Evolutionary conservation across 495 filamentous ascomycete genomes (phyloP).

Genomic region (Lasiosphaeria miniovina): DNA sequence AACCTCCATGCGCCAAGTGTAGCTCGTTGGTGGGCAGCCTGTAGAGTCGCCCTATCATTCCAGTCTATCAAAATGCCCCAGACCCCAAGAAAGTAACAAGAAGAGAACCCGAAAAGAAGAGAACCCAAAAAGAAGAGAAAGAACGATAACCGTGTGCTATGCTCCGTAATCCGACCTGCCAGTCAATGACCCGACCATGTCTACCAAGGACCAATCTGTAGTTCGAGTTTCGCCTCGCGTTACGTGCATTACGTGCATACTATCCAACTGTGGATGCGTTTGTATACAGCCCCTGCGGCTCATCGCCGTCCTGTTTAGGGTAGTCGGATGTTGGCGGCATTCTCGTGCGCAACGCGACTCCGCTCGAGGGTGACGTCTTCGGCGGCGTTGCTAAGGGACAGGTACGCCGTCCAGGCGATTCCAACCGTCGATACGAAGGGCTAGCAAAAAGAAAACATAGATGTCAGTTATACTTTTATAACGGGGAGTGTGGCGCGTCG

Average conservation of each 20-base stretch:
- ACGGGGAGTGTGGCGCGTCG: not conserved
- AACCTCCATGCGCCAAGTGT: too few relatives aligned
- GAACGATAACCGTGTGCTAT: too few relatives aligned
- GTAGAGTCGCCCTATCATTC: too few relatives aligned
- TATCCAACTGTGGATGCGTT: not conserved
- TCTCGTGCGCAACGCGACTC: slow-evolving; percentile 17
- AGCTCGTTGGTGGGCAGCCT: too few relatives aligned
- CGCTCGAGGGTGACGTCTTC: slow-evolving; percentile 51
- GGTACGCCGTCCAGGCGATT: slow-evolving; percentile 99
- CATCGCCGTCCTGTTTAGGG: slow-evolving; percentile 7
- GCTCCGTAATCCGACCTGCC: too few relatives aligned
- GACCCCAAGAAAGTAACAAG: too few relatives aligned
- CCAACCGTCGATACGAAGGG: slow-evolving; percentile 95
- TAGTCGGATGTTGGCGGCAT: slow-evolving; percentile 32
- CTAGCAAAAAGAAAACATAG: slow-evolving; percentile 41
- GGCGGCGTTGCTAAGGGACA: slow-evolving; percentile 88
- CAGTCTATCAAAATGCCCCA: too few relatives aligned
- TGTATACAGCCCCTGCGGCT: not conserved
- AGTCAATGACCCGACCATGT: too few relatives aligned
- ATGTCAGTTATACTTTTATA: not conserved
- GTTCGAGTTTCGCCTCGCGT: too few relatives aligned
- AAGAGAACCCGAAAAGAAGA: too few relatives aligned
- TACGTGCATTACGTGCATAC: not conserved
- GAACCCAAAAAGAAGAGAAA: too few relatives aligned
- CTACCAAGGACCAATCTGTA: too few relatives aligned